Conservation (phyloP, 768 basidiomycete genomes). For the Trametes cingulata region DNA sequence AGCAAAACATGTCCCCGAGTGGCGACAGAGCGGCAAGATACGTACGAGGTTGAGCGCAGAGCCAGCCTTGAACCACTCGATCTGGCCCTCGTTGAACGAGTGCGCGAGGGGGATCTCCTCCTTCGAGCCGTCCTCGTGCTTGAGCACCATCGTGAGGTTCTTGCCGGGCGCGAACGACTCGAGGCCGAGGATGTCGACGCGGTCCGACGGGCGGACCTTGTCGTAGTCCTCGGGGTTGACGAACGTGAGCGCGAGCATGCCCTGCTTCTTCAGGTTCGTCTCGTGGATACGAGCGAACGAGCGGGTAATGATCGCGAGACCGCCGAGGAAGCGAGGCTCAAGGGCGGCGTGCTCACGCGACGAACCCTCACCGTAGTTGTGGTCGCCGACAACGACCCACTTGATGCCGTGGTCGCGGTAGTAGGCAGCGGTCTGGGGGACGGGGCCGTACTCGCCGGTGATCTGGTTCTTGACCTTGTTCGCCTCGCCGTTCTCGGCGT, state of each 20-base stretch:
- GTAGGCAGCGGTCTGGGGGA: constrained; percentile 81
- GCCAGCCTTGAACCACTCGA: constrained; percentile 98
- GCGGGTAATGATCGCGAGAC: constrained; percentile 92
- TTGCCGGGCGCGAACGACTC: constrained; percentile 89
- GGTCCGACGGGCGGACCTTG: constrained; percentile 84
- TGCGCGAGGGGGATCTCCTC: constrained; percentile 84
- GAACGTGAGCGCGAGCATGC: constrained; percentile 96
- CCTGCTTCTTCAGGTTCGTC: constrained; percentile 99
- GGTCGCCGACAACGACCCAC: constrained; percentile 97
- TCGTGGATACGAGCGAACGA: constrained; percentile 98
- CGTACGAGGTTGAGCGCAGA: constrained; percentile 86
- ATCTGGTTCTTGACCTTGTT: constrained; percentile 93
- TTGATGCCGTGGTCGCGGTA: constrained; percentile 90
- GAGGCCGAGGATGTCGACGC: constrained; percentile 86
- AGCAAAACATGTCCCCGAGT: constrained; percentile 6
- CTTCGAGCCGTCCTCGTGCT: constrained; percentile 79
- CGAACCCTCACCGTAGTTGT: constrained; percentile 97
- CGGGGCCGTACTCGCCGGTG: constrained; percentile 82
- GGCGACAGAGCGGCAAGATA: constrained; percentile 9
- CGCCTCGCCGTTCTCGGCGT: constrained; percentile 91
- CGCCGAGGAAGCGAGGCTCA: constrained; percentile 93
- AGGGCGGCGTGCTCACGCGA: constrained; percentile 98
- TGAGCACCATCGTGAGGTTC: constrained; percentile 79
- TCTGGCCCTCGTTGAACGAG: constrained; percentile 96
- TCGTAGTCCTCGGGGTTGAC: constrained; percentile 92